A percentile compares a stretch with the other conserved stretches of the same genome.
These are phyloP conservation scores for Eimeria maxima DNA, from an alignment of 169 alveolate species.

Conservation along the genomic window DNA sequence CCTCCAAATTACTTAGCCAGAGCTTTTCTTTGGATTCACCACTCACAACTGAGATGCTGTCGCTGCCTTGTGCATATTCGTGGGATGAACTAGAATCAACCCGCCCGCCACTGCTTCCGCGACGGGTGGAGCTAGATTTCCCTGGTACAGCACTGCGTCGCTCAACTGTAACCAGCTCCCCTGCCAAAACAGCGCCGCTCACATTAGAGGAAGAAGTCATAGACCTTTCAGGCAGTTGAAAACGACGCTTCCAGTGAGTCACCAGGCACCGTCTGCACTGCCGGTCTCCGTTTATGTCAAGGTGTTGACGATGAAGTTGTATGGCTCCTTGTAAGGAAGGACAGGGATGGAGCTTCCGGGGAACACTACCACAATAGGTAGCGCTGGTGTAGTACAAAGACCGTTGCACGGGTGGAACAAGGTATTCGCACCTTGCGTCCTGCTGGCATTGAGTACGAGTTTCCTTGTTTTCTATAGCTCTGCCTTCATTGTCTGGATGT, in stretches of 20 bases:
- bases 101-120: conserved; percentile 32
- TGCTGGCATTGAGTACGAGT: background rate
- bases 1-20: background rate
- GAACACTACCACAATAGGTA: conserved; percentile 39
- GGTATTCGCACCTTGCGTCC: background rate
- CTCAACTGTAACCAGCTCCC: background rate
- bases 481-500: background rate
- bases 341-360: conserved; percentile 54
- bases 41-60: background rate
- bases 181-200: background rate
- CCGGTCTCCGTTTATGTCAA: background rate
- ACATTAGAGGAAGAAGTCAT: background rate
- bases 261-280: background rate
- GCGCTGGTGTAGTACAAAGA: conserved; percentile 31
- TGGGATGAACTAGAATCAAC: background rate
- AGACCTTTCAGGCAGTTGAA: background rate
- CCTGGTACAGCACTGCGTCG: background rate
- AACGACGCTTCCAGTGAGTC: background rate
- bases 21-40: background rate
- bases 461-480: background rate
- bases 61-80: background rate
- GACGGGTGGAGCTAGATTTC: background rate
- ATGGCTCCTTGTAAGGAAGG: conserved; percentile 45
- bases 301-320: conserved; percentile 62
- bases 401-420: background rate